A percentile compares a stretch with the other conserved stretches of the same genome.
Evolutionary conservation across 352 stramenopile genomes (phyloP).

Genomic region (Pythium aphanidermatum): DNA sequence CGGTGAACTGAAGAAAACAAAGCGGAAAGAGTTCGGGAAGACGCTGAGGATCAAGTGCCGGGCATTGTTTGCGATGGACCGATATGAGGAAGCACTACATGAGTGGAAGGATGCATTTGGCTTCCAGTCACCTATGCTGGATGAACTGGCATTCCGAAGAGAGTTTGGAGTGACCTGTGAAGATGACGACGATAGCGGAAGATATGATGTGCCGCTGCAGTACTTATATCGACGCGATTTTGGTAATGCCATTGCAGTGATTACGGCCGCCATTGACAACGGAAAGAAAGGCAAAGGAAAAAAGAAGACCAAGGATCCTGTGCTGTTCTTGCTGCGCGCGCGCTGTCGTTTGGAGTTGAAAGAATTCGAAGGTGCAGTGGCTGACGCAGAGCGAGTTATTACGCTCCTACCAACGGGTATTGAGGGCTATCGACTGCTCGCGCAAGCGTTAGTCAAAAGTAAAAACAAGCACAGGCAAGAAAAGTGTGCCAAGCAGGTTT

Average conservation of each 20-base stretch:
- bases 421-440: constrained; percentile 13
- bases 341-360: constrained; percentile 9
- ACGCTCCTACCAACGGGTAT: constrained; percentile 12
- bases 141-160: constrained; percentile 11
- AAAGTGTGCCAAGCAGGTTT: constrained; percentile 12
- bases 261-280: constrained; percentile 6
- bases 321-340: constrained; percentile 13
- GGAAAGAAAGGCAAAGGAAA: constrained; percentile 8
- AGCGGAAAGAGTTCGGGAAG: neutral
- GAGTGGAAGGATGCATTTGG: constrained; percentile 1
- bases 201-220: constrained; percentile 7
- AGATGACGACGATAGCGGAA: neutral
- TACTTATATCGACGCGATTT: constrained; percentile 15
- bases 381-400: constrained; percentile 14
- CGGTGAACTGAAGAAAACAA: neutral
- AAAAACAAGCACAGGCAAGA: constrained; percentile 3
- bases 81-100: neutral
- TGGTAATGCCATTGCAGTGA: constrained; percentile 9
- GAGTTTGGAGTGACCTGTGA: constrained; percentile 6
- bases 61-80: constrained; percentile 4
- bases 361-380: constrained; percentile 9
- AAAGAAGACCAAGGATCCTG: constrained; percentile 16
- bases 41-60: constrained; percentile 3
- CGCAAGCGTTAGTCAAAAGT: constrained; percentile 5
- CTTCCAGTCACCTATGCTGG: constrained; percentile 8